Evolutionary conservation across 1,284 basidiomycete genomes (phyloP).

Genomic region (Hypsizygus ulmarius): DNA sequence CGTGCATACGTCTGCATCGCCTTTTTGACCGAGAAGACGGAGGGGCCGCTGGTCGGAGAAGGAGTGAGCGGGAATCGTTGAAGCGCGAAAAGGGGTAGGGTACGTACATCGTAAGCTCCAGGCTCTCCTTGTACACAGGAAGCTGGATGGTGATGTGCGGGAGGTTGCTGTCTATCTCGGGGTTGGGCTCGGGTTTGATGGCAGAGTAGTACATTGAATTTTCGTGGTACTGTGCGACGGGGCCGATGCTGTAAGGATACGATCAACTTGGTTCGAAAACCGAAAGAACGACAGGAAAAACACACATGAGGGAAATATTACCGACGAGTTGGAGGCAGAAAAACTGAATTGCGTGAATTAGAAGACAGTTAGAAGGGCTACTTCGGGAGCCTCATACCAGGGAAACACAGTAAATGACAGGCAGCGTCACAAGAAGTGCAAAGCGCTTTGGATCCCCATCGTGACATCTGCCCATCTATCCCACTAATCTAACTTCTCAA

Average conservation of each 20-base stretch:
- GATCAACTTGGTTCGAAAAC: constrained; percentile 12
- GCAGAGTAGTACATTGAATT: constrained; percentile 78
- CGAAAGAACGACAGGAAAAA: constrained; percentile 9
- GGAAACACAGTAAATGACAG: constrained; percentile 71
- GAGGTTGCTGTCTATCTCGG: constrained; percentile 60
- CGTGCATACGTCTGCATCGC: constrained; percentile 87
- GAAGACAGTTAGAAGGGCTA: neutral
- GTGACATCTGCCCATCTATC: constrained; percentile 13
- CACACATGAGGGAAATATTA: constrained; percentile 55
- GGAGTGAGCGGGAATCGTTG: constrained; percentile 1
- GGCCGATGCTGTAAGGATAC: constrained; percentile 49
- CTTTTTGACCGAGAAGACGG: constrained; percentile 80
- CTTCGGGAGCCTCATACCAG: constrained; percentile 46
- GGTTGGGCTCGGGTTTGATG: constrained; percentile 57
- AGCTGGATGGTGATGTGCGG: constrained; percentile 80
- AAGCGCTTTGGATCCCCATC: constrained; percentile 60
- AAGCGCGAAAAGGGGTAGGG: neutral
- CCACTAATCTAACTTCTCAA: neutral
- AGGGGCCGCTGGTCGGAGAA: constrained; percentile 57
- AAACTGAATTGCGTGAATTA: constrained; percentile 43
- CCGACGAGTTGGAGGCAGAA: constrained; percentile 69
- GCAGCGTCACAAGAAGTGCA: constrained; percentile 58
- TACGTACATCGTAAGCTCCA: constrained; percentile 60
- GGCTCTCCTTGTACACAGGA: constrained; percentile 81
- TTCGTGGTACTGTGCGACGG: constrained; percentile 73